These are phyloP conservation scores for Yamadazyma aaseri DNA, from an alignment of 1,139 yeast species.

Conservation along the genomic window DNA sequence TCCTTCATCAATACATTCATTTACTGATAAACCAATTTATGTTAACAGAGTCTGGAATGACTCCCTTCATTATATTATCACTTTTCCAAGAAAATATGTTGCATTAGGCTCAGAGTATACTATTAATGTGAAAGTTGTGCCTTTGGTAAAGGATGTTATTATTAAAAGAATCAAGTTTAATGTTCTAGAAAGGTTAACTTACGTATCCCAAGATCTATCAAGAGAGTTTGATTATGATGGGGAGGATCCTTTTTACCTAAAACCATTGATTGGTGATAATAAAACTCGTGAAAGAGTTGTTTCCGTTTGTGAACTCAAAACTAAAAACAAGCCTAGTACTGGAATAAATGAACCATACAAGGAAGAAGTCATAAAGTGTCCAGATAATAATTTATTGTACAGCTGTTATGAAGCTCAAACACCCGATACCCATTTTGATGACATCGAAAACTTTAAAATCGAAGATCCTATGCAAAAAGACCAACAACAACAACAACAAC, in stretches of 20 bases:
- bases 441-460: slow-evolving; percentile 15
- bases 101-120: slow-evolving; percentile 65
- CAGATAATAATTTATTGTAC: slow-evolving; percentile 58
- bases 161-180: slow-evolving; percentile 73
- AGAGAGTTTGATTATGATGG: slow-evolving; percentile 59
- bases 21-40: slow-evolving; percentile 77
- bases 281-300: slow-evolving; percentile 52
- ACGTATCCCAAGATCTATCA: slow-evolving; percentile 54
- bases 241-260: slow-evolving; percentile 38
- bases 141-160: slow-evolving; percentile 64
- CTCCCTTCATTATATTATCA: slow-evolving; percentile 71
- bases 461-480: slow-evolving; percentile 8
- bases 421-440: slow-evolving; percentile 11
- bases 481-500: background rate
- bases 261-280: slow-evolving; percentile 19
- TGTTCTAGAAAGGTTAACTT: slow-evolving; percentile 69
- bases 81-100: slow-evolving; percentile 73
- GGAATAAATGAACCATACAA: slow-evolving; percentile 48
- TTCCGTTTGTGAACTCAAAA: slow-evolving; percentile 61
- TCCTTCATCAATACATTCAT: slow-evolving; percentile 71
- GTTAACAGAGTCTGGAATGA: slow-evolving; percentile 84
- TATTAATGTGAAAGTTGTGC: slow-evolving; percentile 67
- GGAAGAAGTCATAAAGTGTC: slow-evolving; percentile 59
- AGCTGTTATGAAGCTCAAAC: slow-evolving; percentile 46
- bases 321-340: slow-evolving; percentile 43